Conservation (phyloP, 2,329 filamentous ascomycete genomes). For the Apiospora koreana region DNA sequence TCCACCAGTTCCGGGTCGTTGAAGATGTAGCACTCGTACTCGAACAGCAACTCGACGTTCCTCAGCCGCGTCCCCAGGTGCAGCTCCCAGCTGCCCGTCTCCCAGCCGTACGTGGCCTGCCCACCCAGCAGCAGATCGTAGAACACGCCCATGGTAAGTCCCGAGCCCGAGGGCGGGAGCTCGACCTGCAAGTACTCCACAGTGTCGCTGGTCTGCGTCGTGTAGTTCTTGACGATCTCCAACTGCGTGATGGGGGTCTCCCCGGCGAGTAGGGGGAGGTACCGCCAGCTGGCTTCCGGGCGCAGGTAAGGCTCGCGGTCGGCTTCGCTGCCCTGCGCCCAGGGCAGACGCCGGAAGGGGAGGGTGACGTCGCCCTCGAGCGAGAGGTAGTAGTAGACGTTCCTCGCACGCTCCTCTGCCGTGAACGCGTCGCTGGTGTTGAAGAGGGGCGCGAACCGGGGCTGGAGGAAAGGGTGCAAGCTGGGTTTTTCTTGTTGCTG, state of each 20-base stretch:
- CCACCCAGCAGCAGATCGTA: slow-evolving; percentile 24
- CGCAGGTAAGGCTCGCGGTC: slow-evolving; percentile 18
- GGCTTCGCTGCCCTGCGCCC: slow-evolving; percentile 16
- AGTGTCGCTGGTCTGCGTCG: slow-evolving; percentile 14
- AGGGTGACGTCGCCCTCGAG: slow-evolving; percentile 22
- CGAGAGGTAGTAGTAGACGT: slow-evolving; percentile 17
- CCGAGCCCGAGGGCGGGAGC: slow-evolving; percentile 14
- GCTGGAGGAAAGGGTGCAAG: slow-evolving; percentile 19
- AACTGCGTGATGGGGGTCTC: slow-evolving; percentile 24
- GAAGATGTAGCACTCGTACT: slow-evolving; percentile 24
- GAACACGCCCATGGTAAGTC: slow-evolving; percentile 24
- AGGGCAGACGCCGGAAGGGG: slow-evolving; percentile 24
- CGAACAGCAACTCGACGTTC: slow-evolving; percentile 21
- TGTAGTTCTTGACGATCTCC: slow-evolving; percentile 11
- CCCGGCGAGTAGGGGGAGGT: slow-evolving; percentile 20
- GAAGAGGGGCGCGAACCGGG: slow-evolving; percentile 21
- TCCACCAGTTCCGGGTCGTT: slow-evolving; percentile 23
- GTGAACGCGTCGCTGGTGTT: slow-evolving; percentile 22
- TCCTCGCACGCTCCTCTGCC: slow-evolving; percentile 13
- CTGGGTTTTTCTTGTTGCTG: neutral
- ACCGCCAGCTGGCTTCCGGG: slow-evolving; percentile 25
- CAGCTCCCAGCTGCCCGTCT: slow-evolving; percentile 25
- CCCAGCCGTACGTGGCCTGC: slow-evolving; percentile 18
- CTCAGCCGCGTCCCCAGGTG: slow-evolving; percentile 21
- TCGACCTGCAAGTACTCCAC: slow-evolving; percentile 25